phyloP scores from a whole-genome alignment of 1,284 basidiomycete species.

The Phlebopus sp. region DNA sequence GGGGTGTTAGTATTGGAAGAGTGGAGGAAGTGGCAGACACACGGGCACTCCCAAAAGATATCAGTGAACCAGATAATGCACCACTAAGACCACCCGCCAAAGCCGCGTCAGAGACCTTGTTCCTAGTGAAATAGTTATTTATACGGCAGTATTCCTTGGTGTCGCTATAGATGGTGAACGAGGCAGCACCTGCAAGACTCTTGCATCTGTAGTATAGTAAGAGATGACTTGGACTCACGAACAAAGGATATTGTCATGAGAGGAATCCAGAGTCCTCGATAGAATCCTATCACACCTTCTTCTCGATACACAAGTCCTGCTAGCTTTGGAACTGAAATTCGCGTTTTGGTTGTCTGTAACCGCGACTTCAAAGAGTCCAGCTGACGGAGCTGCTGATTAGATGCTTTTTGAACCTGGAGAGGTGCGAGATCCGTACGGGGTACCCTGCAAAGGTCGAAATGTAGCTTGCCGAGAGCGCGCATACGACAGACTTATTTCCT shows the following conservation, averaged over 20 bases:
- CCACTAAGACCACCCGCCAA: conserved; percentile 76
- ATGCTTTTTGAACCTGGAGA: conserved; percentile 11
- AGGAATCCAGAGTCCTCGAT: conserved; percentile 88
- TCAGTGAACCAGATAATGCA: conserved; percentile 79
- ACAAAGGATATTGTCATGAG: conserved; percentile 96
- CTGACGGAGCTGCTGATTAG: conserved; percentile 29
- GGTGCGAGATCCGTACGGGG: conserved; percentile 49
- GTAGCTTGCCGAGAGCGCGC: conserved; percentile 78
- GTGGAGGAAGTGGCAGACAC: conserved; percentile 36
- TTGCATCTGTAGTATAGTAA: conserved; percentile 10
- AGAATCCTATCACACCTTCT: conserved; percentile 91
- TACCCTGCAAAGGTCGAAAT: conserved; percentile 82
- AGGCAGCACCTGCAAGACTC: conserved; percentile 63
- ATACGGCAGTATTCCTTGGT: conserved; percentile 82
- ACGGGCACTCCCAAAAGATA: conserved; percentile 84
- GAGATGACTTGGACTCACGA: conserved; percentile 51
- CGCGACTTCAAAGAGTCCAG: conserved; percentile 92
- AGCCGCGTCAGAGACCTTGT: conserved; percentile 67
- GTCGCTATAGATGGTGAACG: conserved; percentile 91
- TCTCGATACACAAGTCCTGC: conserved; percentile 78
- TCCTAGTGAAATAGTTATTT: conserved; percentile 53
- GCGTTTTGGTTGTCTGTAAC: conserved; percentile 81
- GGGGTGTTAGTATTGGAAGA: conserved; percentile 8
- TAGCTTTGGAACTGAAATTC: conserved; percentile 71
- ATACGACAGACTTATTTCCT: conserved; percentile 81